Evolutionary conservation across 2,329 filamentous ascomycete genomes (phyloP).

Genomic region (Sporothrix sp.): DNA sequence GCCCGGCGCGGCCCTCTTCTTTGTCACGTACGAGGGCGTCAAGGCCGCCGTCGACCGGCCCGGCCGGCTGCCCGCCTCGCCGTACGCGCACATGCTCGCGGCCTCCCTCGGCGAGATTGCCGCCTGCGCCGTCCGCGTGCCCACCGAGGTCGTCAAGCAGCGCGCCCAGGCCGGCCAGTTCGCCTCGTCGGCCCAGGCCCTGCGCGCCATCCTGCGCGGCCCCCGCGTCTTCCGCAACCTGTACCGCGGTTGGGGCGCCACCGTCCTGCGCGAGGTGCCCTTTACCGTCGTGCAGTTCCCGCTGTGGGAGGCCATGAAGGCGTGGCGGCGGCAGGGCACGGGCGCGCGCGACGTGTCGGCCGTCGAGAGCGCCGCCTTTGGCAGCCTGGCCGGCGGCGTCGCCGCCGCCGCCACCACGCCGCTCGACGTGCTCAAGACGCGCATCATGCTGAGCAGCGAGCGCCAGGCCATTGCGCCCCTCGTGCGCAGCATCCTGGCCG

Average conservation of each 20-base stretch:
- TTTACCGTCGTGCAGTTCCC: conserved; percentile 98
- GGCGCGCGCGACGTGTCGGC: conserved; percentile 47
- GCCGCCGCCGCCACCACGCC: conserved; percentile 87
- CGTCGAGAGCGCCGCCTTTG: conserved; percentile 73
- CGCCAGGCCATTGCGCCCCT: conserved; percentile 50
- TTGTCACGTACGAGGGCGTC: conserved; percentile 79
- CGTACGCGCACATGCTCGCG: conserved; percentile 65
- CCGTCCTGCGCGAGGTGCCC: conserved; percentile 88
- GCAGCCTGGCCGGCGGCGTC: conserved; percentile 71
- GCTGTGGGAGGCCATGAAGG: conserved; percentile 89
- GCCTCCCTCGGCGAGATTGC: conserved; percentile 82
- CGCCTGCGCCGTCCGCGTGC: conserved; percentile 84
- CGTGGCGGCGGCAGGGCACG: conserved; percentile 39
- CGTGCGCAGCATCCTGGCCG: conserved; percentile 52
- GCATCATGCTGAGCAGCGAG: conserved; percentile 81
- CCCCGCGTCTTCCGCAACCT: conserved; percentile 66
- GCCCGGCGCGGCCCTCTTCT: conserved; percentile 92
- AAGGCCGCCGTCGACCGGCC: conserved; percentile 42
- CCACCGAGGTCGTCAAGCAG: conserved; percentile 96
- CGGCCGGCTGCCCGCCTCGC: conserved; percentile 21
- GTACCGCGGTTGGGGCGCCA: conserved; percentile 87
- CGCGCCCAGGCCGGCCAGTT: conserved; percentile 82
- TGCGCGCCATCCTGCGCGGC: conserved; percentile 57
- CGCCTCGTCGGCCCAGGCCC: conserved; percentile 55
- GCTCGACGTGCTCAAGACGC: conserved; percentile 90